A percentile compares a stretch with the other conserved stretches of the same genome.
Conservation (phyloP, 1,139 yeast species). For the Hansenula lynferdii region DNA sequence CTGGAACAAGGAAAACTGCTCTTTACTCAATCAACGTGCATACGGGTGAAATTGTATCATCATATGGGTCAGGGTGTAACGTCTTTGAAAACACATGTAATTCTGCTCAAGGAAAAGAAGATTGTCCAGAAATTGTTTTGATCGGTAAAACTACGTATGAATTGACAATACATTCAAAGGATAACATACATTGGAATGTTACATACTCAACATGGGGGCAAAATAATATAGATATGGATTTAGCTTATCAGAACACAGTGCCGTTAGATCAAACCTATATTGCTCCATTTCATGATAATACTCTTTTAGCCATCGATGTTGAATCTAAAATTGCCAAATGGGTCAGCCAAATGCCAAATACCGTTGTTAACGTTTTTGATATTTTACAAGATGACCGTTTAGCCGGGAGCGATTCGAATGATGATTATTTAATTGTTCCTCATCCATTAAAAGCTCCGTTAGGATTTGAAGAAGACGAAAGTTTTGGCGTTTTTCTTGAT, state of each 20-base stretch:
- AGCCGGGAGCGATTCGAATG: slow-evolving; percentile 18
- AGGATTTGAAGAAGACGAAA: slow-evolving; percentile 18
- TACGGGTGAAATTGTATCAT: slow-evolving; percentile 72
- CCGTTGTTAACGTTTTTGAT: slow-evolving; percentile 72
- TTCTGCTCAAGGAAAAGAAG: slow-evolving; percentile 3
- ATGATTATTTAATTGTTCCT: slow-evolving; percentile 45
- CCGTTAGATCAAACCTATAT: slow-evolving; percentile 71
- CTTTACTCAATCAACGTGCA: slow-evolving; percentile 68
- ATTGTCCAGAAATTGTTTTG: slow-evolving; percentile 23
- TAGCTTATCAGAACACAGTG: slow-evolving; percentile 44
- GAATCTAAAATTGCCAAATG: slow-evolving; percentile 69
- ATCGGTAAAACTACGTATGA: slow-evolving; percentile 46
- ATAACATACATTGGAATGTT: slow-evolving; percentile 76
- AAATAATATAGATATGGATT: slow-evolving; percentile 73
- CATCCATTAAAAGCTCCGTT: slow-evolving; percentile 51
- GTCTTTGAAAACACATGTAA: neutral
- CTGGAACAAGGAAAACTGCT: slow-evolving; percentile 78
- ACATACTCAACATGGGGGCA: slow-evolving; percentile 93
- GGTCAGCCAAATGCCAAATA: slow-evolving; percentile 62
- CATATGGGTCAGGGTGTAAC: slow-evolving; percentile 48
- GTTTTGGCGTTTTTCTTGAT: slow-evolving; percentile 21
- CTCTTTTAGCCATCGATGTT: slow-evolving; percentile 62
- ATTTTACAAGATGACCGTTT: slow-evolving; percentile 39
- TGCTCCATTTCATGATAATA: slow-evolving; percentile 78
- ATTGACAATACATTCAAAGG: slow-evolving; percentile 59